Conservation (phyloP, 106 monocot genomes). For the Phalaenopsis aphrodite region DNA sequence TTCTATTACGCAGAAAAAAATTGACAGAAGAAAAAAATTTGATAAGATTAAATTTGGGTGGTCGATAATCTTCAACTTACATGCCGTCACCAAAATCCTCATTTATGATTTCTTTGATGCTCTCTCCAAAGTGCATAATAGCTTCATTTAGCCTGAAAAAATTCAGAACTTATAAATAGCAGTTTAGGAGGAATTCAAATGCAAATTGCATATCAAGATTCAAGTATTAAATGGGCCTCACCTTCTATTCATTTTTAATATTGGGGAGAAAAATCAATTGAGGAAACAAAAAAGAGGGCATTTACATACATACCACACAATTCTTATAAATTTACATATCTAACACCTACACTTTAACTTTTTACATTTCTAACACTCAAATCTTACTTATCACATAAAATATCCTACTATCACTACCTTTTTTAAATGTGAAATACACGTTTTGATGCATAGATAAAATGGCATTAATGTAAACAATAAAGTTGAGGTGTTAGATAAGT, state of each 20-base stretch:
- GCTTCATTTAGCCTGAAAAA: slow-evolving; percentile 77
- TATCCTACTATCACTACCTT: too few relatives aligned
- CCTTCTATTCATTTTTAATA: background rate
- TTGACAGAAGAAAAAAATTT: background rate
- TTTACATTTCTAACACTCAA: too few relatives aligned
- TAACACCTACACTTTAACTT: too few relatives aligned
- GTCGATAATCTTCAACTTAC: slow-evolving; percentile 33
- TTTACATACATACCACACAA: too few relatives aligned
- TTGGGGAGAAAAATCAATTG: background rate
- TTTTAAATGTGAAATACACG: too few relatives aligned
- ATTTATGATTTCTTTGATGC: slow-evolving; percentile 93
- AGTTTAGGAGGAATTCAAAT: background rate
- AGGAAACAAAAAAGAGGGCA: too few relatives aligned
- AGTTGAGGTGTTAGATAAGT: too few relatives aligned
- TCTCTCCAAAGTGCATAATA: slow-evolving; percentile 90
- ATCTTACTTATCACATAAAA: too few relatives aligned
- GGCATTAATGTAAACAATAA: too few relatives aligned
- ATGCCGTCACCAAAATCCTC: slow-evolving; percentile 98
- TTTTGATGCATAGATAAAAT: too few relatives aligned
- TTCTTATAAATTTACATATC: too few relatives aligned
- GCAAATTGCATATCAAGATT: background rate
- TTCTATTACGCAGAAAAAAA: background rate
- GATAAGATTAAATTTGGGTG: background rate
- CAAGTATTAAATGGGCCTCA: background rate
- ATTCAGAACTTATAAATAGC: background rate